Percentiles rank a stretch among this genome's conserved stretches.
Evolutionary conservation across 1,284 basidiomycete species (phyloP).

Genomic region (Coriolopsis trogii): DNA sequence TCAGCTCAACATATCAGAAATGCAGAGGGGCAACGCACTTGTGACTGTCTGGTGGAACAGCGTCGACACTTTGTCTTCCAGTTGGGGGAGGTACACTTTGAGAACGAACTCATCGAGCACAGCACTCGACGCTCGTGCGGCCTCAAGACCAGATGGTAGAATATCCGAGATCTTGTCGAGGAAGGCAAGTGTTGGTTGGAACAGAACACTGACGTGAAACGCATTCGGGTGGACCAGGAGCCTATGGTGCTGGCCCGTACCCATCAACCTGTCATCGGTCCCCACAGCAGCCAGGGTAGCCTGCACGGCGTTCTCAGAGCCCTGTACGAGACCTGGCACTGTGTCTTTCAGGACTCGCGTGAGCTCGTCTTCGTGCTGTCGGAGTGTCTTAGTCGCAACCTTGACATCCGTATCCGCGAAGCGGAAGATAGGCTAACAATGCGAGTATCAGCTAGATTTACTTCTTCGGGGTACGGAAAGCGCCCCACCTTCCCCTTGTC

Average conservation of each 20-base stretch:
- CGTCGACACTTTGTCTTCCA: slow-evolving; percentile 92
- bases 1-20: not conserved
- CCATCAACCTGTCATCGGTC: slow-evolving; percentile 72
- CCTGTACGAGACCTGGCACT: slow-evolving; percentile 91
- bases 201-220: slow-evolving; percentile 93
- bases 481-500: slow-evolving; percentile 77
- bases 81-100: slow-evolving; percentile 90
- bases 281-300: slow-evolving; percentile 61
- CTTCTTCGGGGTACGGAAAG: not conserved
- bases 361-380: slow-evolving; percentile 84
- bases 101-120: slow-evolving; percentile 95
- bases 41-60: slow-evolving; percentile 88
- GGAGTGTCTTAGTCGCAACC: slow-evolving; percentile 67
- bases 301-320: slow-evolving; percentile 64
- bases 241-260: slow-evolving; percentile 79
- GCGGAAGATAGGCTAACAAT: slow-evolving; percentile 78
- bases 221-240: slow-evolving; percentile 89
- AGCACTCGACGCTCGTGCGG: slow-evolving; percentile 69
- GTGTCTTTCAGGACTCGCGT: slow-evolving; percentile 85
- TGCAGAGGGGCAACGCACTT: slow-evolving; percentile 44
- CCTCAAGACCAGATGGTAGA: slow-evolving; percentile 76
- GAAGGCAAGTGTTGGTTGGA: slow-evolving; percentile 91
- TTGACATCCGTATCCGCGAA: slow-evolving; percentile 89
- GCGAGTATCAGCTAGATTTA: too few relatives aligned
- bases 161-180: slow-evolving; percentile 74